Evolutionary conservation across 805 yeast species (phyloP).

Genomic region (Kregervanrija delftensis): DNA sequence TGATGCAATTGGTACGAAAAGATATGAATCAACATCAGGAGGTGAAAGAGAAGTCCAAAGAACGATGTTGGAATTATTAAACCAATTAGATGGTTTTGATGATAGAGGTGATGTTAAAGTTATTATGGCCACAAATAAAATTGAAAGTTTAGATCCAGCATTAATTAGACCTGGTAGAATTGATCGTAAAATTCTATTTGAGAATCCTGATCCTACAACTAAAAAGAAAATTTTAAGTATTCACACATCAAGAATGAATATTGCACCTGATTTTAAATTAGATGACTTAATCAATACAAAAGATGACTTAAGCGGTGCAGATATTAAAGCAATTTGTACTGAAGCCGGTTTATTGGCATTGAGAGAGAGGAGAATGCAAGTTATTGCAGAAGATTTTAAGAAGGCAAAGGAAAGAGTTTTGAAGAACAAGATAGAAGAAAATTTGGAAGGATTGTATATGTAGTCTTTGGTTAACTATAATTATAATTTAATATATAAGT

Average conservation of each 20-base stretch:
- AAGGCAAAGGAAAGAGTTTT: constrained; percentile 91
- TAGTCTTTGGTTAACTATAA: constrained; percentile 3
- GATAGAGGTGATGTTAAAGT: constrained; percentile 97
- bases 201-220: constrained; percentile 89
- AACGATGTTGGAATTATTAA: constrained; percentile 92
- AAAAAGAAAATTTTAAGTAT: constrained; percentile 88
- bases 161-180: constrained; percentile 95
- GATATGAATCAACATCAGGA: constrained; percentile 87
- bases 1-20: constrained; percentile 98
- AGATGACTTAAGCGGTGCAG: constrained; percentile 96
- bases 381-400: constrained; percentile 87
- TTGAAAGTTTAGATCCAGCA: constrained; percentile 93
- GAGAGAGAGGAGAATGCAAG: constrained; percentile 97
- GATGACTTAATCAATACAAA: constrained; percentile 84
- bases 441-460: constrained; percentile 86
- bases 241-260: constrained; percentile 90
- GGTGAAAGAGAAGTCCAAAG: constrained; percentile 97
- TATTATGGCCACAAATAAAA: constrained; percentile 95
- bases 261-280: constrained; percentile 79
- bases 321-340: constrained; percentile 94
- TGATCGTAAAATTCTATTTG: constrained; percentile 91
- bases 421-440: constrained; percentile 95
- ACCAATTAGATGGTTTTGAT: constrained; percentile 95
- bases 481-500: too few relatives aligned
- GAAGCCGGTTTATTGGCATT: constrained; percentile 95